Conservation (phyloP, 805 yeast species). For the Barnettozyma sp. region DNA sequence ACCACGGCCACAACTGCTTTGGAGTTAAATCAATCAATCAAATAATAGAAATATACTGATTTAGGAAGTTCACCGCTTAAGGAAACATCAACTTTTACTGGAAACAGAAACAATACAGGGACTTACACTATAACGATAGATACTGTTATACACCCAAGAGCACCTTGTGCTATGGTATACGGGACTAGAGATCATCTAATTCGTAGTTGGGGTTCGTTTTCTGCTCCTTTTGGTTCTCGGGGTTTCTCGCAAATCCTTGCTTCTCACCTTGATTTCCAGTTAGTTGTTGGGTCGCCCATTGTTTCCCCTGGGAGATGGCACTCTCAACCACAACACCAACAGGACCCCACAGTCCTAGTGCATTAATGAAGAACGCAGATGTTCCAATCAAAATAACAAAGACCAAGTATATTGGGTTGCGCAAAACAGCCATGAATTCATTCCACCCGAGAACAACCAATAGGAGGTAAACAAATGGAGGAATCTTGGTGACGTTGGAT, state of each 20-base stretch:
- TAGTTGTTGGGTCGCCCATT: conserved; percentile 17
- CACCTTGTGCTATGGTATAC: too few species aligned
- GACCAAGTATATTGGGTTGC: conserved; percentile 79
- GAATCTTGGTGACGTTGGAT: conserved; percentile 71
- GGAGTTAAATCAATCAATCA: too few species aligned
- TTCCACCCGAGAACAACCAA: conserved; percentile 87
- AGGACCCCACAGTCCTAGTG: conserved; percentile 71
- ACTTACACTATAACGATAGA: too few species aligned
- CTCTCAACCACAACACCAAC: conserved; percentile 57
- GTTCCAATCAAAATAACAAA: conserved; percentile 52
- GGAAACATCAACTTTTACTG: conserved; percentile 1
- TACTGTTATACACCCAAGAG: too few species aligned
- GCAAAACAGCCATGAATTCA: conserved; percentile 80
- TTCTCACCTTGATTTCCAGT: neutral
- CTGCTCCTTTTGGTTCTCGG: conserved; percentile 21
- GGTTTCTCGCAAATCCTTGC: neutral
- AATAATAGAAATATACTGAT: neutral
- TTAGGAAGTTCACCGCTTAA: neutral
- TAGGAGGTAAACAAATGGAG: conserved; percentile 70
- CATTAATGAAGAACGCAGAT: conserved; percentile 59
- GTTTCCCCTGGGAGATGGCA: conserved; percentile 45
- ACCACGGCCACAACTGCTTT: too few species aligned
- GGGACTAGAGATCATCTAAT: too few species aligned
- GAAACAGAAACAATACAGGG: too few species aligned
- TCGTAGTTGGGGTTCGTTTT: too few species aligned